A percentile compares a stretch with the other conserved stretches of the same genome.
Conservation (phyloP, 1,139 yeast genomes). For the Kluyveromyces sp. region DNA sequence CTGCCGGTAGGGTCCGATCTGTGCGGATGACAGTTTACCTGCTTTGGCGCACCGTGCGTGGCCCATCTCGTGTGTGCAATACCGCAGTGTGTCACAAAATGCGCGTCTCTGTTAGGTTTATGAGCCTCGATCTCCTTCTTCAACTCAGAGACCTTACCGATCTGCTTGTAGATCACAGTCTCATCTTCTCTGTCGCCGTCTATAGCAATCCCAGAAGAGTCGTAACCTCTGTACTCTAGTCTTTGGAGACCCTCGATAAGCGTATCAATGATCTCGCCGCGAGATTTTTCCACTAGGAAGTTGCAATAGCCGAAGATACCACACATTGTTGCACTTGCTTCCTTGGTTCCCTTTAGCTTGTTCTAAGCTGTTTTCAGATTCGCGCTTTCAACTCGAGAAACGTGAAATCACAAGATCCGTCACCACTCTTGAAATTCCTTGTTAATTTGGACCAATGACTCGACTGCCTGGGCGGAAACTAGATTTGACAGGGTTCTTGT, state of each 20-base stretch:
- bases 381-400: neutral
- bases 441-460: too few relatives aligned
- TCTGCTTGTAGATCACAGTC: conserved; percentile 69
- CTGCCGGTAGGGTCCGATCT: conserved; percentile 76
- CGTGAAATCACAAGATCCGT: too few relatives aligned
- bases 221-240: conserved; percentile 96
- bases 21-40: conserved; percentile 91
- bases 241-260: conserved; percentile 87
- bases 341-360: neutral
- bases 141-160: conserved; percentile 85
- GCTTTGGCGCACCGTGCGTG: conserved; percentile 92
- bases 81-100: conserved; percentile 83
- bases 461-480: neutral
- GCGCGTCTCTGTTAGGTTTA: conserved; percentile 50
- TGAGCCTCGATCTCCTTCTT: conserved; percentile 55
- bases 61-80: conserved; percentile 99
- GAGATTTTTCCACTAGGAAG: conserved; percentile 81
- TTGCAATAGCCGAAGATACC: conserved; percentile 98
- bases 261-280: conserved; percentile 89
- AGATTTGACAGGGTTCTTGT: neutral
- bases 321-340: conserved; percentile 38
- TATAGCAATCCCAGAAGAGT: conserved; percentile 92
- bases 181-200: conserved; percentile 73
- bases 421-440: neutral
- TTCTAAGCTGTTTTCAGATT: neutral